Evolutionary conservation across 2,329 filamentous ascomycete genomes (phyloP).

Genomic region (Intubia oerlemansii): DNA sequence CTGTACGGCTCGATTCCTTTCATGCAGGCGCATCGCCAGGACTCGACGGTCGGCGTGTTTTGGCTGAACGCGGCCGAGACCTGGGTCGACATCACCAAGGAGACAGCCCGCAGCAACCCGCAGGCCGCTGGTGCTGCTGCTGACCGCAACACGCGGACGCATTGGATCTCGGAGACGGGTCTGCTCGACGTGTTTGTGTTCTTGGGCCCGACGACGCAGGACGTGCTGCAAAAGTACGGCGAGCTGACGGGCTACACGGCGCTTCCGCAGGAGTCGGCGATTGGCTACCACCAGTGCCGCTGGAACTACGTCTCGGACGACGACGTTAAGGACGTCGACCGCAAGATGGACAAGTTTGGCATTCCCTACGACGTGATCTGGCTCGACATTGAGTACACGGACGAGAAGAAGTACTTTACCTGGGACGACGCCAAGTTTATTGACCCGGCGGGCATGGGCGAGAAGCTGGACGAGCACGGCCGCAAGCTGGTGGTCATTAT

Average conservation of each 20-base stretch:
- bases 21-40: slow-evolving; percentile 91
- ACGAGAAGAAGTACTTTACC: slow-evolving; percentile 95
- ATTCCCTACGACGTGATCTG: slow-evolving; percentile 98
- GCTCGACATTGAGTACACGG: slow-evolving; percentile 95
- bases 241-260: slow-evolving; percentile 84
- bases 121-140: slow-evolving; percentile 48
- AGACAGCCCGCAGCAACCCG: slow-evolving; percentile 51
- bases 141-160: slow-evolving; percentile 64
- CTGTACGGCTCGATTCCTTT: slow-evolving; percentile 93
- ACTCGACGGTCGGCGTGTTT: slow-evolving; percentile 85
- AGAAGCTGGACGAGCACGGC: slow-evolving; percentile 67
- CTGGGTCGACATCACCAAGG: slow-evolving; percentile 87
- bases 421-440: slow-evolving; percentile 83
- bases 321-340: slow-evolving; percentile 89
- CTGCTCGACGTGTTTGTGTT: slow-evolving; percentile 87
- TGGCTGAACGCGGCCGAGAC: slow-evolving; percentile 97
- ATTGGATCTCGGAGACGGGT: slow-evolving; percentile 92
- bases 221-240: slow-evolving; percentile 62
- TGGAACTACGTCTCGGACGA: slow-evolving; percentile 98
- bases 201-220: slow-evolving; percentile 67
- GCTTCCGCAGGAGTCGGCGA: slow-evolving; percentile 76
- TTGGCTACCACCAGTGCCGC: slow-evolving; percentile 91
- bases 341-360: slow-evolving; percentile 83
- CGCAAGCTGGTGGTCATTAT: slow-evolving; percentile 89
- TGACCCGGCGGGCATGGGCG: slow-evolving; percentile 68